Base-by-base conservation (phyloP, 1,284 basidiomycete species). In the Malassezia japonica region DNA sequence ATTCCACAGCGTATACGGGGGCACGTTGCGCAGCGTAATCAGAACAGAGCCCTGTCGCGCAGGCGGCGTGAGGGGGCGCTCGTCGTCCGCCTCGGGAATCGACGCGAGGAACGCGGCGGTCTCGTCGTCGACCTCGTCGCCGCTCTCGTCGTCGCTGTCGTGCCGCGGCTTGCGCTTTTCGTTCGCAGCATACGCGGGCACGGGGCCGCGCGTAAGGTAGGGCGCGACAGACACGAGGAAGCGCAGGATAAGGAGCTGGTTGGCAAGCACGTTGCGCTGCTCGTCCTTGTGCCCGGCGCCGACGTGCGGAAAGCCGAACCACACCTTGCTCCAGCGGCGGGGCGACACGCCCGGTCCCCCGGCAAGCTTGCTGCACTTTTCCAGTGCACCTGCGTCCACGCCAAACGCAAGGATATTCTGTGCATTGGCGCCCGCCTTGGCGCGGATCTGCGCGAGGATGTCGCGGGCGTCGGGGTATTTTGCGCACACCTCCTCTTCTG, bases 221-320 rank as follows among this genome's bases (percentile, higher is more conserved):
- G 79, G 76, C 0, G 81, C 77, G 10, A 82, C 85, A 9, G 85
- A 86, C 15, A 82, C 79, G 41, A 98, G 76, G 69, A 95, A 94
- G 2, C 81, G 82, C 20, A 95, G 78, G 16, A 98, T 75, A n/a
- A 95, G 78, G 18, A 83, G 70, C 70, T 98, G 92, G 74, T 98
- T 96, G 9, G 85, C 83, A 12, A 87, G 76, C 51, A 98, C 85
- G 74, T 96, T 98, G 46, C 92, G 81, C 64, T 90, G 84, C 75
- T 92, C 88, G 70, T 98, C 89, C 37, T 87, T 82, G 61, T 96
- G 92, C 0, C 91, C 88, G 60, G 85, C 87, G 84, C 91, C 91
- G 62, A 85, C 85, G 77, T 98, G 92, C 44, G 92, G 92, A 65
- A 96, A 98, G 70, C 96, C 95, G 82, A 89, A 96, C 20, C 88